phyloP scores from a whole-genome alignment of 2,329 filamentous ascomycete species.

The Claviceps arundinis region DNA sequence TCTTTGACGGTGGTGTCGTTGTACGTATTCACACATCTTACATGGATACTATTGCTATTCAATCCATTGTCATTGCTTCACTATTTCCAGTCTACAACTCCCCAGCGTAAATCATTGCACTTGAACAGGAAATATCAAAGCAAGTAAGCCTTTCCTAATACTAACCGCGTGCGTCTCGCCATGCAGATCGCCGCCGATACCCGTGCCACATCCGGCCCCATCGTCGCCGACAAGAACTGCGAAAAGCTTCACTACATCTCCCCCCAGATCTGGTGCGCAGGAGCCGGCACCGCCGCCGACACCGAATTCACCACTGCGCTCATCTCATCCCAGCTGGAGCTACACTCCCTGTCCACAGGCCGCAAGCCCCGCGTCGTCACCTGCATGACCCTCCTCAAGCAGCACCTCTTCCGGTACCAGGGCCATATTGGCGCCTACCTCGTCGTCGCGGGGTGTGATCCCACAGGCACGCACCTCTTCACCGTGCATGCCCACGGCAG shows the following conservation, averaged over 20 bases:
- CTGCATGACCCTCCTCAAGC: constrained; percentile 98
- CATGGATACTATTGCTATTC: not conserved
- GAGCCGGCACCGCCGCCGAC: constrained; percentile 92
- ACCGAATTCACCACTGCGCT: constrained; percentile 98
- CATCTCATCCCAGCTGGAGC: constrained; percentile 96
- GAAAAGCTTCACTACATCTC: constrained; percentile 99
- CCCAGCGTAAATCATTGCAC: not conserved
- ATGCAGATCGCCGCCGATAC: constrained; percentile 89
- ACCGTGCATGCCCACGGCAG: constrained; percentile 97
- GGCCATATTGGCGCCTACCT: constrained; percentile 96
- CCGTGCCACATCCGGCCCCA: constrained; percentile 89
- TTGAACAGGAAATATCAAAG: not conserved
- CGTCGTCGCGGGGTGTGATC: constrained; percentile 91
- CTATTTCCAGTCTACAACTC: not conserved
- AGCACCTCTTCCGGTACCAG: constrained; percentile 97
- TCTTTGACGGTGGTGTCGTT: constrained; percentile 93
- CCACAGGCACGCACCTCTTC: constrained; percentile 88
- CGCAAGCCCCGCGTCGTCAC: constrained; percentile 95
- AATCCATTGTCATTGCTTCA: not conserved
- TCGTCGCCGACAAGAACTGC: constrained; percentile 99
- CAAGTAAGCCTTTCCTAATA: not conserved
- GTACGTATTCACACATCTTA: constrained; percentile 35
- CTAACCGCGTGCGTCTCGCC: not conserved
- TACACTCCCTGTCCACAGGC: constrained; percentile 90
- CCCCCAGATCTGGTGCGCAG: constrained; percentile 97